Conservation (phyloP, 257 asterid species). For the Solanum megistacrolobum region DNA sequence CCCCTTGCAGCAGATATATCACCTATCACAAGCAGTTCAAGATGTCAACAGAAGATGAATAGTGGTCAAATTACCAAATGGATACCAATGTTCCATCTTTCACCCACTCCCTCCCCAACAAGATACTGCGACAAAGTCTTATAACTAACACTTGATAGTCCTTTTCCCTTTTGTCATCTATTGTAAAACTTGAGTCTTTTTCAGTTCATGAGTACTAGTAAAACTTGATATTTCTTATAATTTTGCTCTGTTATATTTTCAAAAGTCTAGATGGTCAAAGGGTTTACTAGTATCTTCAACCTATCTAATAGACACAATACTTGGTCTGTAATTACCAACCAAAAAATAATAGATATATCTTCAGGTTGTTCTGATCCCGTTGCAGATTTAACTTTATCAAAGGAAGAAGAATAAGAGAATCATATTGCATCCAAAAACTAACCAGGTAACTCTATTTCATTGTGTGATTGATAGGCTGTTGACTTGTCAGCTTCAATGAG, state of each 20-base stretch:
- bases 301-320: neutral
- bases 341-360: neutral
- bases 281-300: neutral
- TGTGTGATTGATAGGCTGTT: constrained; percentile 44
- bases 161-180: neutral
- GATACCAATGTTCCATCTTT: neutral
- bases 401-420: neutral
- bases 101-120: neutral
- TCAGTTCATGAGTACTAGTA: neutral
- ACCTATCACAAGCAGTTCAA: constrained; percentile 27
- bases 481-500: constrained; percentile 58
- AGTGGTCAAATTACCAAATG: neutral
- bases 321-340: neutral
- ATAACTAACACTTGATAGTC: neutral
- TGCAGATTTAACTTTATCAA: neutral
- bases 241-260: neutral
- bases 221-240: neutral
- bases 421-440: constrained; percentile 7
- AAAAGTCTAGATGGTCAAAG: neutral
- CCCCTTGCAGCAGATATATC: constrained; percentile 44
- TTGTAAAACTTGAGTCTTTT: neutral
- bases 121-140: neutral
- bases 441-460: constrained; percentile 64
- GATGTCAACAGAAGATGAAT: constrained; percentile 7
- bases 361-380: neutral